Base-by-base conservation (phyloP, 352 stramenopile genomes). In the Pythium chondricola region DNA sequence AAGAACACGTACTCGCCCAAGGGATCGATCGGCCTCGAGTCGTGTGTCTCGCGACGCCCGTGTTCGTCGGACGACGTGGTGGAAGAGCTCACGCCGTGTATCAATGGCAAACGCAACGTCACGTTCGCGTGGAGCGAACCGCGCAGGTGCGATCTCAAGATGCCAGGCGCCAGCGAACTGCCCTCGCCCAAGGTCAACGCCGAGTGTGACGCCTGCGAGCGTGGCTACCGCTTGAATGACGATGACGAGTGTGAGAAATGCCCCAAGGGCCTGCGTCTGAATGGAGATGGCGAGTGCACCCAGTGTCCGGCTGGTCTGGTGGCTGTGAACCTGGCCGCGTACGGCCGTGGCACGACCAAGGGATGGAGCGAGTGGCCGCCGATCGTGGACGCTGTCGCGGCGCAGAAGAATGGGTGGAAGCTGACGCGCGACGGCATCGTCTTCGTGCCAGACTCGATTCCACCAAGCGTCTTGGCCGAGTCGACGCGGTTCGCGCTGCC, bases 51-150 rank as follows among this genome's bases (percentile, higher is more conserved):
- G 31, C 72, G 70, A 25, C 76, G 77, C 14, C 42, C 74, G n/a
- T 93, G 81, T 32, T 61, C 72, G 2, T 51, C 63, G 2, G 74
- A 87, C 7, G 81, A 90, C 27, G 58, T 90, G 1, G 59, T 82
- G 16, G 72, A 79, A 48, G 70, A 44, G 27, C 86, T 79, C 30
- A 84, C 81, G 0, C 41, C 62, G 8, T 93, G 81, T 37, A 55
- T 69, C 6, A 56, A 71, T 20, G 76, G 73, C 8, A 68, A 65
- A 29, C 68, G 79, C 1, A 74, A 85, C 40, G 74, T 82, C 4
- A 73, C 63, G 6, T 89, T 76, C 35, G 41, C 71, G 0, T 93
- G 81, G 81, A 82, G 70, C 18, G 49, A 85, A 40, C 81, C 78
- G 6, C 62, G 67, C 24, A 90, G 74, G 29, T 93, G 81, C 52